A percentile compares a stretch with the other conserved stretches of the same genome.
Conservation (phyloP, 2,329 filamentous ascomycete species). For the Lasiodiplodia citricola region DNA sequence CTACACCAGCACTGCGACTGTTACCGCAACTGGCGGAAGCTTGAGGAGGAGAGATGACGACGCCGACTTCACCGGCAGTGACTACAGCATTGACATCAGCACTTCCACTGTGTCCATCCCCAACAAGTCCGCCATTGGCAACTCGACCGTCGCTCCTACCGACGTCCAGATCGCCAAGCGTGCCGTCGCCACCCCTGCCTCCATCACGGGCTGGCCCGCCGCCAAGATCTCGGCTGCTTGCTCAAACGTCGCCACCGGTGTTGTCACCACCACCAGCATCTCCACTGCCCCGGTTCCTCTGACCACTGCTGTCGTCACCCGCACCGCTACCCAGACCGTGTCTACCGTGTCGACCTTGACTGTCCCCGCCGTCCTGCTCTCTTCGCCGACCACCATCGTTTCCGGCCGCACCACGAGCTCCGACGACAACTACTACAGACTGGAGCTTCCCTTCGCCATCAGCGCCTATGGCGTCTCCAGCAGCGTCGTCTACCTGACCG, state of each 20-base stretch:
- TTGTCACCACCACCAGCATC: neutral
- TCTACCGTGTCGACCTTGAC: neutral
- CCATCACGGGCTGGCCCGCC: neutral
- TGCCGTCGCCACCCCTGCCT: neutral
- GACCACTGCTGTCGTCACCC: neutral
- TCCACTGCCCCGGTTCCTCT: neutral
- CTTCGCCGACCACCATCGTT: neutral
- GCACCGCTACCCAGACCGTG: neutral
- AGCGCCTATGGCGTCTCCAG: neutral
- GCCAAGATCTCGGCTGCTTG: slow-evolving; percentile 4
- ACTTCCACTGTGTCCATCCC: neutral
- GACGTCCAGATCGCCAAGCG: neutral
- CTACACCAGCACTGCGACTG: neutral
- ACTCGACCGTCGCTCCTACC: neutral
- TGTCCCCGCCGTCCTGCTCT: neutral
- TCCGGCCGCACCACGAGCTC: neutral
- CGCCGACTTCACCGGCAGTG: neutral
- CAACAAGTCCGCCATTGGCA: neutral
- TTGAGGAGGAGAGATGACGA: neutral
- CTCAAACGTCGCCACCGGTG: slow-evolving; percentile 1
- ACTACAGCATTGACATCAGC: neutral
- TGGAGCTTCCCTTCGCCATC: neutral
- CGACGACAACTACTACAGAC: neutral
- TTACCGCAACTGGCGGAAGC: neutral
- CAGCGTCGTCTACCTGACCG: neutral